Conservation (phyloP, 2,329 filamentous ascomycete genomes). For the Talaromyces marneffei region DNA sequence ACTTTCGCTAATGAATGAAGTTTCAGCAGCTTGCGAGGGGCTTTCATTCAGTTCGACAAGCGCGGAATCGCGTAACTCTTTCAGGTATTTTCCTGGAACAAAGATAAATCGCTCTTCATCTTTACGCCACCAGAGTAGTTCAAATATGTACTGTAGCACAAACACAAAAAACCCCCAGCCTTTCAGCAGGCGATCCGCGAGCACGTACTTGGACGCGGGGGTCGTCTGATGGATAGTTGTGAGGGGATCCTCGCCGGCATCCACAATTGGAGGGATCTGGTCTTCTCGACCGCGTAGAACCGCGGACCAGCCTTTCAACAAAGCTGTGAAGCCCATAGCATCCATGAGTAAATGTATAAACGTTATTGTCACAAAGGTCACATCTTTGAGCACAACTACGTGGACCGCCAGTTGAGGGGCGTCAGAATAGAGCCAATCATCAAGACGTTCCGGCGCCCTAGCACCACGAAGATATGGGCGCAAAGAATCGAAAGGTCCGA, state of each 20-base stretch:
- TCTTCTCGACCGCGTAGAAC: conserved; percentile 41
- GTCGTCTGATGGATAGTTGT: not conserved
- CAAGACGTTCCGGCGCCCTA: conserved; percentile 26
- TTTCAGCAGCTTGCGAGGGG: conserved; percentile 6
- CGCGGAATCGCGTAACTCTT: conserved; percentile 22
- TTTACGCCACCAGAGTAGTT: conserved; percentile 13
- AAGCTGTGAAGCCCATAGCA: conserved; percentile 37
- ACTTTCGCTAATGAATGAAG: conserved; percentile 43
- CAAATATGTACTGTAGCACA: not conserved
- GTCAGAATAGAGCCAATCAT: conserved; percentile 41
- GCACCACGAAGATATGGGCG: conserved; percentile 20
- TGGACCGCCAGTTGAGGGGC: conserved; percentile 45
- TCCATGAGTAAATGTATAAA: conserved; percentile 49
- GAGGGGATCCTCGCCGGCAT: conserved; percentile 7
- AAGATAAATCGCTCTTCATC: conserved; percentile 38
- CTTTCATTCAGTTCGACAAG: conserved; percentile 5
- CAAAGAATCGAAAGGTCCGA: conserved; percentile 25
- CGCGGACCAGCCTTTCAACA: conserved; percentile 45
- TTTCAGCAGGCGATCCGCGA: conserved; percentile 2
- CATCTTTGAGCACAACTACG: conserved; percentile 46
- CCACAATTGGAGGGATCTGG: conserved; percentile 23
- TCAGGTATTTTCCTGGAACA: conserved; percentile 32
- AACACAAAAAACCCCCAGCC: conserved; percentile 10
- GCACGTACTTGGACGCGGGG: conserved; percentile 1
- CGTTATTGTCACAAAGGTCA: conserved; percentile 44